phyloP scores from a whole-genome alignment of 768 basidiomycete species.

The Suillus tomentosus region DNA sequence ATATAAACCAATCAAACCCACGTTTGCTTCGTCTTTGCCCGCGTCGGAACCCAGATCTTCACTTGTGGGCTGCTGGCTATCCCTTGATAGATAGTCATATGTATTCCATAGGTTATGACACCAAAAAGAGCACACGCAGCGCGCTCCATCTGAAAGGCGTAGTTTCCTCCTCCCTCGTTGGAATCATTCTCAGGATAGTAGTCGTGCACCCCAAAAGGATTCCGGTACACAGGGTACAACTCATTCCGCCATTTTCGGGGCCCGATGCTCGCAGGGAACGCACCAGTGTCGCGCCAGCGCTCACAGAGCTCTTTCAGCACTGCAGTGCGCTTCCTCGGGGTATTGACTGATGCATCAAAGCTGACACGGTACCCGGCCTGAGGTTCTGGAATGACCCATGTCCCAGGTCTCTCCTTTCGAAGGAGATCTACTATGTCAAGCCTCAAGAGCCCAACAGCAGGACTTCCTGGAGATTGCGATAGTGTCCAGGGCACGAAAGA shows the following conservation, averaged over 20 bases:
- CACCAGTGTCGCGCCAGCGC: constrained; percentile 69
- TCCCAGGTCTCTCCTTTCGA: constrained; percentile 43
- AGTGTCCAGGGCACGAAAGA: constrained; percentile 59
- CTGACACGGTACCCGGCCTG: constrained; percentile 38
- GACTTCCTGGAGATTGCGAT: constrained; percentile 47
- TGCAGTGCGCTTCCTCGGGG: constrained; percentile 57
- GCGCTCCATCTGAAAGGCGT: constrained; percentile 87
- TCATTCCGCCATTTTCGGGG: constrained; percentile 85
- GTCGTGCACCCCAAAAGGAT: constrained; percentile 60
- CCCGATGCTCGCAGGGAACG: constrained; percentile 65
- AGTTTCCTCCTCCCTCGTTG: constrained; percentile 46
- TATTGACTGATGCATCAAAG: constrained; percentile 54
- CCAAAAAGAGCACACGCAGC: constrained; percentile 89
- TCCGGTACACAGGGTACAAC: constrained; percentile 73
- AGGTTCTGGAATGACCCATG: constrained; percentile 45
- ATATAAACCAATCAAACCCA: constrained; percentile 40
- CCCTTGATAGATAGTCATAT: constrained; percentile 71
- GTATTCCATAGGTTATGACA: constrained; percentile 88
- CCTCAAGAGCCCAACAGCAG: constrained; percentile 63
- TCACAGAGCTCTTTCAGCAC: constrained; percentile 69
- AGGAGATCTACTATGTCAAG: constrained; percentile 59
- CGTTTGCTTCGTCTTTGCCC: constrained; percentile 89
- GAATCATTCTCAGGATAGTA: constrained; percentile 31
- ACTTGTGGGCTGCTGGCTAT: constrained; percentile 41
- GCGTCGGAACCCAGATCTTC: constrained; percentile 85